Evolutionary conservation across 108 stramenopile genomes (phyloP).

Genomic region (Pinguiococcus pyrenoidosus): DNA sequence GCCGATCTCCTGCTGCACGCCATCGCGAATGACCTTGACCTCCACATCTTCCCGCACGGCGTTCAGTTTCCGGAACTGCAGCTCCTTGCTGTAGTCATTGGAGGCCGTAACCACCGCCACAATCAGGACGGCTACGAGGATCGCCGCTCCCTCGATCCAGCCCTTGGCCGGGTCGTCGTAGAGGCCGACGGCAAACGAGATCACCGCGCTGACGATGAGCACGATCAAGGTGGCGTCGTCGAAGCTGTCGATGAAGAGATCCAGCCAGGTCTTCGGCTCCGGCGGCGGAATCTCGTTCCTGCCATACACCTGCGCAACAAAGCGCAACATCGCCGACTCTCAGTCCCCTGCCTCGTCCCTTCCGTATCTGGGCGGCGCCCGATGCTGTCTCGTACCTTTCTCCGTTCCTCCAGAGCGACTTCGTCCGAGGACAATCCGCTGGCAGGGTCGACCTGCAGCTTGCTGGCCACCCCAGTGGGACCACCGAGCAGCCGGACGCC

Average conservation of each 20-base stretch:
- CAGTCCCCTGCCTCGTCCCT: too few species aligned
- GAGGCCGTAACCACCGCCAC: conserved; percentile 72
- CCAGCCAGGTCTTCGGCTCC: conserved; percentile 52
- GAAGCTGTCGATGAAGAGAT: conserved; percentile 85
- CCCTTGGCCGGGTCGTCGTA: conserved; percentile 73
- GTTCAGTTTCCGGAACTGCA: conserved; percentile 67
- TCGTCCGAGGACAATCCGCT: too few species aligned
- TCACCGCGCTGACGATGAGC: conserved; percentile 74
- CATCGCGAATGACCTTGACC: conserved; percentile 30
- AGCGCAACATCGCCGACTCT: background rate
- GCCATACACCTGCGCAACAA: too few species aligned
- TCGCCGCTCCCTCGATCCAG: conserved; percentile 76
- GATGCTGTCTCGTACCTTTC: too few species aligned
- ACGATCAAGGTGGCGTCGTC: conserved; percentile 90
- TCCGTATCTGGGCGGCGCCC: too few species aligned
- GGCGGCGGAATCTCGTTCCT: too few species aligned
- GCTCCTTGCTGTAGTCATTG: conserved; percentile 80
- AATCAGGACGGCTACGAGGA: conserved; percentile 64
- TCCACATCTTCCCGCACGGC: conserved; percentile 59
- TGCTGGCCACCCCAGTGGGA: too few species aligned
- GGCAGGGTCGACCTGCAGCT: too few species aligned
- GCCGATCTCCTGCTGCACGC: conserved; percentile 11
- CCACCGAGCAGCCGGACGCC: too few species aligned
- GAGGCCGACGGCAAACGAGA: conserved; percentile 74
- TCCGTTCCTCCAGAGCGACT: too few species aligned